Evolutionary conservation across 768 basidiomycete genomes (phyloP).

Genomic region (Pisolithus sp.): DNA sequence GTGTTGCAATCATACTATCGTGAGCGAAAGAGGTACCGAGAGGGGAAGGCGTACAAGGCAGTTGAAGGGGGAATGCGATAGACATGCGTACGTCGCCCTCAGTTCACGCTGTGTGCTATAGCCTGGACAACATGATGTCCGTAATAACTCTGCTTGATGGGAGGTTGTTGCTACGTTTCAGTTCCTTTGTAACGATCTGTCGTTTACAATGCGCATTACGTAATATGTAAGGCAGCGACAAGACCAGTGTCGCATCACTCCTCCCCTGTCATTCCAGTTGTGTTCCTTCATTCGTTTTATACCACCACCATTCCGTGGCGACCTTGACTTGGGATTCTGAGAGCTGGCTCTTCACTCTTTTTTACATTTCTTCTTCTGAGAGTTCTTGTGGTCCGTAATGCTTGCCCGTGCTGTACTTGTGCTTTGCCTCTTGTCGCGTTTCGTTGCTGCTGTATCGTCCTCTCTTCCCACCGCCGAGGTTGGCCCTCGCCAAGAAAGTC

Average conservation of each 20-base stretch:
- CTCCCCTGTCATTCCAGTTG: no score
- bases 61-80: constrained; percentile 67
- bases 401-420: constrained; percentile 12
- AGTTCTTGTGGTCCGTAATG: constrained; percentile 18
- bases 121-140: no score
- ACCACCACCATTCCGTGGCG: constrained; percentile 8
- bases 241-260: no score
- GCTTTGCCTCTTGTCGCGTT: constrained; percentile 20
- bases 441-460: constrained; percentile 24
- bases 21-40: constrained; percentile 42
- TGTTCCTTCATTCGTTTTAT: constrained; percentile 10
- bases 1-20: constrained; percentile 35
- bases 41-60: constrained; percentile 78
- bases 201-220: no score
- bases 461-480: constrained; percentile 6
- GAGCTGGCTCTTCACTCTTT: constrained; percentile 36
- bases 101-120: no score
- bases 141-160: no score
- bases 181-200: no score
- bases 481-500: constrained; percentile 15
- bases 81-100: neutral
- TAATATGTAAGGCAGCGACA: no score
- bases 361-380: neutral
- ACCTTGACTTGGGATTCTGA: constrained; percentile 14
- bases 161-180: no score